Base-by-base conservation (phyloP, 345 rosid genomes). In the Carallia pectinifolia region DNA sequence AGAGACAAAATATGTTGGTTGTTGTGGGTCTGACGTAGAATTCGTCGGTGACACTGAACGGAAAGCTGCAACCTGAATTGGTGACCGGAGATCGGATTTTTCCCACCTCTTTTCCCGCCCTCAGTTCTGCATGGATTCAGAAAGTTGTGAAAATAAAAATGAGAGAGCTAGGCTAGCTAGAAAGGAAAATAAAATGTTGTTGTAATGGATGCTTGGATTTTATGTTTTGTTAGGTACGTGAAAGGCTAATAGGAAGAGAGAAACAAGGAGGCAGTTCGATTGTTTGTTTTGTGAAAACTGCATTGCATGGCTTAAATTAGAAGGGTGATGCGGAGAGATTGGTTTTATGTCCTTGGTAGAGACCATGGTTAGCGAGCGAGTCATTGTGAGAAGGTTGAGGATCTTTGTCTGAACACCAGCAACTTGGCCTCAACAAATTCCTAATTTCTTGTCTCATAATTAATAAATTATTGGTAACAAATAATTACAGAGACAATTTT, bases 11-110 rank as follows among this genome's bases (percentile, higher is more conserved):
- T 67, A 6, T 5, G 62, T 63, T 0, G 67, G 67, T 3, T 59
- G 67, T 3, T 59, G 71, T 0, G 75, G 13, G 19, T 58, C 52
- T 52, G 29, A 38, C 5, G 60, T 0, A 60, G 80, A 1, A 55
- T 23, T 7, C 4, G 77, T 34, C 69, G 50, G 12, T 44, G 87
- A 74, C 90, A 87, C 82, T 68, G 88, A 72, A 68, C 47, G 67
- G 30, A 19, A 58, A 10, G 29, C 12, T 2, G 13, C 4, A 27
- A 17, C 47, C 37, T 44, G 19, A 44, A 19, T 6, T 59, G 66
- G 29, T 69, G 87, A 87, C 83, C 86, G 85, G 93, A 86, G 81
- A 80, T 47, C 63, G 47, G 54, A 56, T 17, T 37, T 53, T 73
- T 79, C 69, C 84, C 87, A 86, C 85, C 84, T 8, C 4, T 7